These are phyloP conservation scores for Alternaria brassicicola DNA, from an alignment of 2,329 filamentous ascomycete genomes.

Conservation along the genomic window DNA sequence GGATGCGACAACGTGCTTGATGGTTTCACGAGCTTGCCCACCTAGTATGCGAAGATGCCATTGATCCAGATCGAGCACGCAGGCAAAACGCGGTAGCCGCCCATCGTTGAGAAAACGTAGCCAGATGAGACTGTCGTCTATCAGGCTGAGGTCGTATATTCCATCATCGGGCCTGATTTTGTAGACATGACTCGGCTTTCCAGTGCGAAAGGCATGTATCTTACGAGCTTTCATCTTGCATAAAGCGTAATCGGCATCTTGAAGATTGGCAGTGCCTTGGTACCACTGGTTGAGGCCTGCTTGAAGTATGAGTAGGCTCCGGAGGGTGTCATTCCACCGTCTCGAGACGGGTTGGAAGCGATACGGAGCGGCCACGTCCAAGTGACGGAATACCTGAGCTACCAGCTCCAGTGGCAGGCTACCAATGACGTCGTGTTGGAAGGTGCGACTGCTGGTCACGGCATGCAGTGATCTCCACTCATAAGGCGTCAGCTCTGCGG, in stretches of 20 bases:
- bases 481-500: constrained; percentile 32
- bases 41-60: constrained; percentile 16
- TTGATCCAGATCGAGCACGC: constrained; percentile 32
- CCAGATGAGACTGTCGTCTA: constrained; percentile 12
- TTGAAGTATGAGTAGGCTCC: constrained; percentile 31
- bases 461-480: constrained; percentile 39
- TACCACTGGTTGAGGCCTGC: constrained; percentile 31
- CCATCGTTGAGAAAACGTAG: not conserved
- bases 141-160: not conserved
- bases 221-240: constrained; percentile 28
- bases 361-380: constrained; percentile 40
- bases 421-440: constrained; percentile 45
- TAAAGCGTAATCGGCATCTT: constrained; percentile 20
- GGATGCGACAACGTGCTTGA: constrained; percentile 26
- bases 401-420: constrained; percentile 48
- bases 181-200: constrained; percentile 13
- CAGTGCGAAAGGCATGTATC: constrained; percentile 35
- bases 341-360: constrained; percentile 41
- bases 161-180: not conserved
- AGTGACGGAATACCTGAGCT: constrained; percentile 41
- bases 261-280: constrained; percentile 17
- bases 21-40: constrained; percentile 30
- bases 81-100: constrained; percentile 11
- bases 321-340: constrained; percentile 41
- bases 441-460: constrained; percentile 26